Conservation (phyloP, 106 monocot species). For the Phalaenopsis equestris region DNA sequence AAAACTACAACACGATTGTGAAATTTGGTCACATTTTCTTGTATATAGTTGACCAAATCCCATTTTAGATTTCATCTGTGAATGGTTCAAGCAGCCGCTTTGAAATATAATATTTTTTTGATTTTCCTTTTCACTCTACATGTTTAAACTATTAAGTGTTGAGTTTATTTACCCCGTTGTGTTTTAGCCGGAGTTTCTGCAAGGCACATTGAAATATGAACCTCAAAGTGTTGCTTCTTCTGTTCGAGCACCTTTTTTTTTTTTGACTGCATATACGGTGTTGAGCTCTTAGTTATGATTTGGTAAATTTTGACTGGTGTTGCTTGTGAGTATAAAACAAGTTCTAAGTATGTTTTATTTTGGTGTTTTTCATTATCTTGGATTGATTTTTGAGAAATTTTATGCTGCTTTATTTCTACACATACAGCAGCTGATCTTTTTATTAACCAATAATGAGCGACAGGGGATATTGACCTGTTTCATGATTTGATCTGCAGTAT, state of each 20-base stretch:
- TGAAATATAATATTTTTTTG: not conserved
- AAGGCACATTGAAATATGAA: not conserved
- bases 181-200: not conserved
- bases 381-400: not conserved
- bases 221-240: not conserved
- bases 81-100: not conserved
- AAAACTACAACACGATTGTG: not conserved
- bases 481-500: slow-evolving; percentile 48
- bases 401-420: not conserved
- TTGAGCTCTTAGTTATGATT: not conserved
- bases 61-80: not conserved
- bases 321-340: not conserved
- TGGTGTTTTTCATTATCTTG: not conserved
- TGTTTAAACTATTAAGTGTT: not conserved
- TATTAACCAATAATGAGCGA: not conserved
- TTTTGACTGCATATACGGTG: not conserved
- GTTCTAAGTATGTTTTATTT: not conserved
- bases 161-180: not conserved
- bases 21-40: not conserved
- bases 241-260: not conserved
- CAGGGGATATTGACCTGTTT: not conserved
- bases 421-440: not conserved
- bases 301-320: not conserved
- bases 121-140: not conserved
- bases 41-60: not conserved